Evolutionary conservation across 1,284 basidiomycete genomes (phyloP).

Genomic region (Microstroma glucosiphilum): DNA sequence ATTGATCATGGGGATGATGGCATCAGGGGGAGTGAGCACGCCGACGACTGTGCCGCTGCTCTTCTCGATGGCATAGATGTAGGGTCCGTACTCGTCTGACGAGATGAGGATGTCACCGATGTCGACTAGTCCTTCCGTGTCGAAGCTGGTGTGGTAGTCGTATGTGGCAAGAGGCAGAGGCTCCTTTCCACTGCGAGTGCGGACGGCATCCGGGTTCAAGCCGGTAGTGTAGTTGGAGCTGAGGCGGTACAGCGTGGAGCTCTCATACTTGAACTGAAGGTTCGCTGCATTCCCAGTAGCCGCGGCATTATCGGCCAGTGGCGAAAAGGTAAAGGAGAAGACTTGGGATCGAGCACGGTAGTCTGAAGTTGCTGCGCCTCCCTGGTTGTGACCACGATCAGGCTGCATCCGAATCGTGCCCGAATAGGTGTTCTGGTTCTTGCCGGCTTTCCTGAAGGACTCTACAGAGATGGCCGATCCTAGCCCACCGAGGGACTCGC

Average conservation of each 20-base stretch:
- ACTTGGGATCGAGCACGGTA: slow-evolving; percentile 60
- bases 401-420: slow-evolving; percentile 58
- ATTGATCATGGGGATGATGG: slow-evolving; percentile 55
- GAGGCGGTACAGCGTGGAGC: slow-evolving; percentile 56
- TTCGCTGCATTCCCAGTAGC: slow-evolving; percentile 58
- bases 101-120: slow-evolving; percentile 59
- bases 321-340: slow-evolving; percentile 59
- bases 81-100: slow-evolving; percentile 66
- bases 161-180: slow-evolving; percentile 34
- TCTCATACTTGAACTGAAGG: slow-evolving; percentile 57
- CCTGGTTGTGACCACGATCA: slow-evolving; percentile 56
- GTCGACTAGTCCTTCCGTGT: slow-evolving; percentile 61
- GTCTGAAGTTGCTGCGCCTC: slow-evolving; percentile 55
- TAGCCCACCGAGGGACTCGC: slow-evolving; percentile 50
- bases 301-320: slow-evolving; percentile 44
- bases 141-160: slow-evolving; percentile 58
- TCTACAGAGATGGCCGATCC: slow-evolving; percentile 32
- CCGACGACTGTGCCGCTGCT: slow-evolving; percentile 56
- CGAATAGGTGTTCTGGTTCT: slow-evolving; percentile 43
- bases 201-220: slow-evolving; percentile 55
- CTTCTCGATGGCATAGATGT: slow-evolving; percentile 60
- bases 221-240: slow-evolving; percentile 57
- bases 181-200: slow-evolving; percentile 24
- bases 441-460: slow-evolving; percentile 13
- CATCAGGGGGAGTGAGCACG: slow-evolving; percentile 61